Evolutionary conservation across 805 yeast genomes (phyloP), one percentile per base, ranked within the genome.

Genomic region (Candida michaelii): DNA sequence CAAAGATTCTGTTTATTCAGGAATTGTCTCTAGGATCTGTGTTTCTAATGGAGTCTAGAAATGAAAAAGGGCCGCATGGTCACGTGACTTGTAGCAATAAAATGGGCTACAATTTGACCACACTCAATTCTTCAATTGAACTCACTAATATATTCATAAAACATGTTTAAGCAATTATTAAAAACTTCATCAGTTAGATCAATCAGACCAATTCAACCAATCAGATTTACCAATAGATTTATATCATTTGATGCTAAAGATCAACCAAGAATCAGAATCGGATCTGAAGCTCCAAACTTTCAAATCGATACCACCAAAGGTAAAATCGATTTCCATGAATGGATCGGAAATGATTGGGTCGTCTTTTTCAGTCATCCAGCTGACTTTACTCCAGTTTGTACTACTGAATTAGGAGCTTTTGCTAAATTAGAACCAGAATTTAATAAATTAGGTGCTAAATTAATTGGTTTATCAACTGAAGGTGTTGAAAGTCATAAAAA

Each of bases 381-480:
- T 50, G 89, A 83, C 60, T 83, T 79, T 71, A 83, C 89, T 15
- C 89, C 89, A 27, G 86, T 83, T 36, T 83, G 89, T 62, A 83
- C 89, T 49, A 83, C 89, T 39, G 89, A 83, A 62, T 70, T 83
- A 46, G 89, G 89, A 49, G 89, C 88, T 6, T 82, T 83, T 56
- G 83, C 88, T 50, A 76, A 79, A 57, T 68, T 83, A 57, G 80
- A 82, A 58, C 84, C 85, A 11, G 88, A 83, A 59, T 83, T 83
- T 57, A 71, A 70, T 52, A 74, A 77, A 60, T 73, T 88, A 60
- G 76, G 77, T 43, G 82, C 82, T 42, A 81, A 82, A 56, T 69
- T 83, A 57, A 75, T 83, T 57, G 89, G 88, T 29, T 68, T 83
- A 46, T 80, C 85, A 24, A 83, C 85, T 43, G 83, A 83, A 60